Evolutionary conservation across 768 basidiomycete species (phyloP), one percentile per base, ranked within the genome.

Genomic region (Piloderma croceum): DNA sequence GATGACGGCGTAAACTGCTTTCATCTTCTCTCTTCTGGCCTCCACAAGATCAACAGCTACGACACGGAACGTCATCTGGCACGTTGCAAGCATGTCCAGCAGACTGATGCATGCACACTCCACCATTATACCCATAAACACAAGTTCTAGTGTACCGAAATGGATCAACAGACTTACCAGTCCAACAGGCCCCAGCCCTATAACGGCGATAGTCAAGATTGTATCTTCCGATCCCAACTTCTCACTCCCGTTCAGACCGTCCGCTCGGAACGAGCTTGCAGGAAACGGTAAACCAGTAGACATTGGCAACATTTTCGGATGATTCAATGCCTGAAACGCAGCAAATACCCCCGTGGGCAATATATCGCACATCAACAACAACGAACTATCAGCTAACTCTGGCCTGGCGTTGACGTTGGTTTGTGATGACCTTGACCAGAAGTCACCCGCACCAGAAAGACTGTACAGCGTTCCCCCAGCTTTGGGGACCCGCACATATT

Each of bases 111-210:
- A 62, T 2, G 83, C 70, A 46, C 85, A 89, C 73, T 74, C 23
- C 9, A 45, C n/a, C n/a, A n/a, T n/a, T n/a, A n/a, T n/a, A n/a
- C n/a, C n/a, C n/a, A n/a, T n/a, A n/a, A n/a, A n/a, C n/a, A n/a
- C n/a, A n/a, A n/a, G n/a, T n/a, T n/a, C n/a, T n/a, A n/a, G n/a
- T n/a, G n/a, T n/a, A n/a, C n/a, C n/a, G n/a, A n/a, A n/a, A n/a
- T n/a, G n/a, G n/a, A n/a, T n/a, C n/a, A n/a, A n/a, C n/a, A n/a
- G n/a, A 49, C 70, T 35, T 49, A 77, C 74, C 43, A 88, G 61
- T 17, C 87, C 87, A 7, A 90, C 87, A 13, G 87, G 87, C 6
- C 87, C 87, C 37, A 90, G 66, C 3, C 86, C 87, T 15, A 89
- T 61, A 23, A 89, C 63, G 0, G 79, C 87, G 38, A 88, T 61